phyloP scores from a whole-genome alignment of 352 stramenopile genomes.

The Pythium sp. region DNA sequence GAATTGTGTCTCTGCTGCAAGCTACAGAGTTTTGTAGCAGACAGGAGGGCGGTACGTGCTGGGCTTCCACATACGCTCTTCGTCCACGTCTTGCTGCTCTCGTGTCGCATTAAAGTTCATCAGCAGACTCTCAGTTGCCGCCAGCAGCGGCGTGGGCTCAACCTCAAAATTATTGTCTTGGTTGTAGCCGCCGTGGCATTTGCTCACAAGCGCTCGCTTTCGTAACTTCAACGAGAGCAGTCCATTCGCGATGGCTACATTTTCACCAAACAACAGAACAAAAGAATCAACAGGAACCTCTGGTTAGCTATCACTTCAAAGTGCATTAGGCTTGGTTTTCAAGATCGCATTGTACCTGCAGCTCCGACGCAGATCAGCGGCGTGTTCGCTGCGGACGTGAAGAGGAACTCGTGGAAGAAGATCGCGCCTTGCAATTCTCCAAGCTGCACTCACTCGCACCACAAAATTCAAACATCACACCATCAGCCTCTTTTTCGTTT shows the following conservation, averaged over 20 bases:
- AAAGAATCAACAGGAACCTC: not conserved
- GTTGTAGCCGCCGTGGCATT: not conserved
- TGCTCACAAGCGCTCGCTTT: not conserved
- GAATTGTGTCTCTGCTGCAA: not conserved
- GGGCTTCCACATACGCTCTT: not conserved
- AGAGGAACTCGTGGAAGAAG: constrained; percentile 21
- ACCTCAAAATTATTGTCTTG: not conserved
- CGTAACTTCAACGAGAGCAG: constrained; percentile 6
- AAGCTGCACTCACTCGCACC: constrained; percentile 8
- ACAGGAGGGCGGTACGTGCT: constrained; percentile 15
- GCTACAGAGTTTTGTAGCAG: constrained; percentile 15
- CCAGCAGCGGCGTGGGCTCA: not conserved
- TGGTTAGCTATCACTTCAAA: not conserved
- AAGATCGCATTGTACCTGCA: constrained; percentile 9
- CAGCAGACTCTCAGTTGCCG: constrained; percentile 10
- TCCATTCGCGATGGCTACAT: constrained; percentile 10
- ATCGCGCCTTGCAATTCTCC: constrained; percentile 15
- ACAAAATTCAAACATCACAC: not conserved
- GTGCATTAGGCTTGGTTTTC: not conserved
- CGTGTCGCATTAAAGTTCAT: not conserved
- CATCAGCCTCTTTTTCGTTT: not conserved
- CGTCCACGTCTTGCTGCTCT: not conserved
- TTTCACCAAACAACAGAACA: not conserved
- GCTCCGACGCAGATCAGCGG: constrained; percentile 3
- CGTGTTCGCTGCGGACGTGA: not conserved